A percentile compares a stretch with the other conserved stretches of the same genome.
These are phyloP conservation scores for Eucalyptus regnans DNA, from an alignment of 345 rosid genomes.

Conservation along the genomic window DNA sequence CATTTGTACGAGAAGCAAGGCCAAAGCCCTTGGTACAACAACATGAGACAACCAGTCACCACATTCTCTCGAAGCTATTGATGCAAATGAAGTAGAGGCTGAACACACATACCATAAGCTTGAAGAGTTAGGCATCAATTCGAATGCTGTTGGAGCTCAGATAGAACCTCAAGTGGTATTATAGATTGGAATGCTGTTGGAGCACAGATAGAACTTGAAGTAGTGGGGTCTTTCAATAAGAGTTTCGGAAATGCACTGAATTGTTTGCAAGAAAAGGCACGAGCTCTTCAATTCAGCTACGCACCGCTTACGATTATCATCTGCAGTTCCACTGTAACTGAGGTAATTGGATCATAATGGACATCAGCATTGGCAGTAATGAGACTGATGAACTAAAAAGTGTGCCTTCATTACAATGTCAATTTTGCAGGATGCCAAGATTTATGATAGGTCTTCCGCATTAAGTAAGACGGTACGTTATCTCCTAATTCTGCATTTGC, in stretches of 20 bases:
- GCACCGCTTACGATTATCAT: neutral
- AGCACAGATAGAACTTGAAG: neutral
- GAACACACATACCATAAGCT: neutral
- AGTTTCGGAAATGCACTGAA: neutral
- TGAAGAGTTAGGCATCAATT: neutral
- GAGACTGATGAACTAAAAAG: neutral
- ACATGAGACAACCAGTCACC: neutral
- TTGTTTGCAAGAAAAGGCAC: neutral
- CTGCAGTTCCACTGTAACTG: neutral
- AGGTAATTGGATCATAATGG: neutral
- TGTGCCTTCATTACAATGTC: neutral
- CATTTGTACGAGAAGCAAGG: neutral
- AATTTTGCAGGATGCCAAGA: neutral
- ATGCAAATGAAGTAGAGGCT: neutral
- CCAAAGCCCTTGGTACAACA: neutral
- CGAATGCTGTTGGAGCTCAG: rapidly evolving
- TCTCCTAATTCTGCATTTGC: neutral
- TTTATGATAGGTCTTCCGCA: neutral
- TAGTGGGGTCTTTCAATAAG: neutral
- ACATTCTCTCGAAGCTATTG: neutral
- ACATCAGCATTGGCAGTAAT: neutral
- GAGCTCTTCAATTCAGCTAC: neutral
- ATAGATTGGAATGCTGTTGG: neutral
- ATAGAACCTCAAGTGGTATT: neutral
- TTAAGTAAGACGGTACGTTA: neutral